Conservation (phyloP, 176 grass and related monocot genomes). For the Lolium perenne region DNA sequence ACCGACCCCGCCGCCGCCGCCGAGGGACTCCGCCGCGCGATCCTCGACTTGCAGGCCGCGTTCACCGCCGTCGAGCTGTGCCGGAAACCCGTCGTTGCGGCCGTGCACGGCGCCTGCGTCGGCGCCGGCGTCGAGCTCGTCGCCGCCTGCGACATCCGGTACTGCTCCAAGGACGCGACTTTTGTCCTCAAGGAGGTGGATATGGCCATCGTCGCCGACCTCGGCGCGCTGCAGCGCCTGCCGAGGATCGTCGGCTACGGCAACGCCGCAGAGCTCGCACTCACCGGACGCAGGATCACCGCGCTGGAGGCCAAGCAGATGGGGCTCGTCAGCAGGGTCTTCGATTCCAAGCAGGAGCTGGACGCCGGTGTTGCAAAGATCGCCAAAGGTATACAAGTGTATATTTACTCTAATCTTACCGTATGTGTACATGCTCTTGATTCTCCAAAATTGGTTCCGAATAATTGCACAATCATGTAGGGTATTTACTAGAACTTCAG, state of each 20-base stretch:
- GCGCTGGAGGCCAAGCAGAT: conserved; percentile 84
- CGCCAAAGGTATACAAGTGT: conserved; percentile 48
- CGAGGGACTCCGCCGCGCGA: conserved; percentile 58
- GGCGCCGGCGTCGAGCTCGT: conserved; percentile 74
- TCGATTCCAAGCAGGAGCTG: conserved; percentile 65
- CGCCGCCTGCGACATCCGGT: conserved; percentile 72
- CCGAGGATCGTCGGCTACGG: conserved; percentile 69
- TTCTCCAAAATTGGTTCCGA: neutral
- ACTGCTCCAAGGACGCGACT: conserved; percentile 66
- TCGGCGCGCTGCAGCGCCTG: conserved; percentile 75
- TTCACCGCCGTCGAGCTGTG: conserved; percentile 71
- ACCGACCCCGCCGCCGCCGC: conserved; percentile 46
- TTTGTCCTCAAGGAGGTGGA: conserved; percentile 94
- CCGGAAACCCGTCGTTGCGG: conserved; percentile 76
- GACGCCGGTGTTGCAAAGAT: conserved; percentile 58
- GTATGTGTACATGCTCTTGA: neutral
- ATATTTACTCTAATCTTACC: neutral
- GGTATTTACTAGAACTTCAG: neutral
- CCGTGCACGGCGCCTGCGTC: conserved; percentile 80
- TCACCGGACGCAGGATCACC: conserved; percentile 65
- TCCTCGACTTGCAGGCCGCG: conserved; percentile 65
- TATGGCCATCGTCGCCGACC: conserved; percentile 82
- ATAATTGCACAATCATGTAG: neutral
- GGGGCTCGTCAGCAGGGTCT: conserved; percentile 72
- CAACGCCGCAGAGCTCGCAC: conserved; percentile 70